A percentile compares a stretch with the other conserved stretches of the same genome.
Conservation (phyloP, 495 filamentous ascomycete species). For the Penicillium psychrofluorescens region DNA sequence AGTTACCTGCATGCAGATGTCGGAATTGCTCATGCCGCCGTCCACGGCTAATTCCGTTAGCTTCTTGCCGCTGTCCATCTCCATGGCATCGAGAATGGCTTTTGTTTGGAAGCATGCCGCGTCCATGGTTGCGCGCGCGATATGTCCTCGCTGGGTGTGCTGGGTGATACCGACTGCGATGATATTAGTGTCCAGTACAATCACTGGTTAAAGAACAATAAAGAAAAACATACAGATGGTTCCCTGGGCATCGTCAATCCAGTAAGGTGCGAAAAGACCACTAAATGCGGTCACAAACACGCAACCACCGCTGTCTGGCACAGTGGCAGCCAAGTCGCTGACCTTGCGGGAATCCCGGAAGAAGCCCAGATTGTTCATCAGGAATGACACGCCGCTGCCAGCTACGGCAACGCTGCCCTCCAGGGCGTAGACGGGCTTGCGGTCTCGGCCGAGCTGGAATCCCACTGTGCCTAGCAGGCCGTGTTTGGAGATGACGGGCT, state of each 20-base stretch:
- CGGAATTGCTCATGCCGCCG: conserved; percentile 89
- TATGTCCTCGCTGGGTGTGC: conserved; percentile 82
- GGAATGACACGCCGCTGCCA: conserved; percentile 82
- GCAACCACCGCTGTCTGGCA: conserved; percentile 84
- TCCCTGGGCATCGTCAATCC: conserved; percentile 93
- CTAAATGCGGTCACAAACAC: conserved; percentile 95
- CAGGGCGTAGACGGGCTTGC: conserved; percentile 78
- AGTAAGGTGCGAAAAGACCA: conserved; percentile 95
- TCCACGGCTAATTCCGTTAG: conserved; percentile 78
- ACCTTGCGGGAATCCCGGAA: conserved; percentile 71
- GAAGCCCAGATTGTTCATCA: conserved; percentile 86
- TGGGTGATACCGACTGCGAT: conserved; percentile 75
- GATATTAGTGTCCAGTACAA: not conserved
- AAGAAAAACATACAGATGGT: conserved; percentile 65
- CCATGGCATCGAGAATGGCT: conserved; percentile 93
- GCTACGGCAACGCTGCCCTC: conserved; percentile 92
- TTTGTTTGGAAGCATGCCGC: conserved; percentile 94
- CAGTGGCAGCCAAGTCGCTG: conserved; percentile 71
- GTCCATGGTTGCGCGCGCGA: conserved; percentile 90
- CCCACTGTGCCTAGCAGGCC: conserved; percentile 85
- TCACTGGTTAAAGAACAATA: not conserved
- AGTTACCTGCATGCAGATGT: conserved; percentile 83
- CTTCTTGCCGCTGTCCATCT: conserved; percentile 75
- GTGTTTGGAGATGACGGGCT: conserved; percentile 85
- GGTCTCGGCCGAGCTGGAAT: conserved; percentile 57